A percentile compares a stretch with the other conserved stretches of the same genome.
These are phyloP conservation scores for Chalara sp. DNA, from an alignment of 2,329 filamentous ascomycete genomes.

Conservation along the genomic window DNA sequence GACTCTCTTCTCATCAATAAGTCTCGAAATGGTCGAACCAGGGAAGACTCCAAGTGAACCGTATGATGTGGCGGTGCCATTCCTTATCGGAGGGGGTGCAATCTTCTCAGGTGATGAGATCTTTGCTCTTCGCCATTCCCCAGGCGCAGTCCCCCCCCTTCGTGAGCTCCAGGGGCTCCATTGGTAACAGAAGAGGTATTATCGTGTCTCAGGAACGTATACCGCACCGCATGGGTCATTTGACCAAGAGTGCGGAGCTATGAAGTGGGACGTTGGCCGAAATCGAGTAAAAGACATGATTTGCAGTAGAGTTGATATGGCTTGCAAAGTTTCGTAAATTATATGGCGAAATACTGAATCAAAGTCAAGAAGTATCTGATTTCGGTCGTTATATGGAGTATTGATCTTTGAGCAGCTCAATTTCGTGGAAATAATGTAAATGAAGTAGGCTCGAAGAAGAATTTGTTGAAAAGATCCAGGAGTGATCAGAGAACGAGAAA, in stretches of 20 bases:
- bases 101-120: slow-evolving; percentile 51
- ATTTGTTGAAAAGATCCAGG: not conserved
- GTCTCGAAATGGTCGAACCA: slow-evolving; percentile 12
- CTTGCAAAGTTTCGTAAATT: not conserved
- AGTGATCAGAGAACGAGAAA: not conserved
- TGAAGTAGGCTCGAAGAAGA: not conserved
- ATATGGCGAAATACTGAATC: not conserved
- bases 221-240: slow-evolving; percentile 58
- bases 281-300: slow-evolving; percentile 11
- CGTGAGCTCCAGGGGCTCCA: slow-evolving; percentile 41
- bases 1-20: slow-evolving; percentile 12
- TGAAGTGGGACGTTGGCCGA: slow-evolving; percentile 38
- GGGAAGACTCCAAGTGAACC: slow-evolving; percentile 17
- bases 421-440: not conserved
- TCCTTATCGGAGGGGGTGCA: slow-evolving; percentile 12
- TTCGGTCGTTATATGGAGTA: no score
- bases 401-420: no score
- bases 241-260: slow-evolving; percentile 43
- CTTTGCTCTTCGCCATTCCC: slow-evolving; percentile 56
- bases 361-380: not conserved
- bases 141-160: slow-evolving; percentile 54
- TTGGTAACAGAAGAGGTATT: slow-evolving; percentile 60
- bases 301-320: no score
- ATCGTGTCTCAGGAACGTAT: slow-evolving; percentile 28
- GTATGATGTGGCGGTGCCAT: slow-evolving; percentile 10